These are phyloP conservation scores for Amylostereum areolatum DNA, from an alignment of 1,284 basidiomycete genomes.

Conservation along the genomic window DNA sequence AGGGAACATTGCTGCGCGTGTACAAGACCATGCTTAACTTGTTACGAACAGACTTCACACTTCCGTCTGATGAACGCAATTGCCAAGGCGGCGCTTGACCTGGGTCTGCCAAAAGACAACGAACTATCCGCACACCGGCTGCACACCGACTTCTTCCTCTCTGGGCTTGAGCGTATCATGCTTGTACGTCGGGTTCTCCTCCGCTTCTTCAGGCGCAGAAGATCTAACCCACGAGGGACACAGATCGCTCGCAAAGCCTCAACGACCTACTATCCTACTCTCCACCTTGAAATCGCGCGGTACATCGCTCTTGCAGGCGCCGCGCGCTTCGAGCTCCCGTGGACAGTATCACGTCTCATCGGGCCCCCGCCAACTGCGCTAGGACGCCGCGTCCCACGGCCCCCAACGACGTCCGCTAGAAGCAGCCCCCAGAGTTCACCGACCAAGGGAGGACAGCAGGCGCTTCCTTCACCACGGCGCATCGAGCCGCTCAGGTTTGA, in stretches of 20 bases:
- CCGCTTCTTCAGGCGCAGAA: conserved; percentile 1
- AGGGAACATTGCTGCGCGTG: conserved; percentile 20
- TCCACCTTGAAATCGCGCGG: conserved; percentile 87
- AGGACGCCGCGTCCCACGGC: conserved; percentile 1
- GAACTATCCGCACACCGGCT: conserved; percentile 75
- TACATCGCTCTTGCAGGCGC: conserved; percentile 65
- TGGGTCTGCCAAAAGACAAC: conserved; percentile 58
- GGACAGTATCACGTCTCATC: conserved; percentile 64
- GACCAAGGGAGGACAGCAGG: conserved; percentile 3
- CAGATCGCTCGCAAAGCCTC: conserved; percentile 92
- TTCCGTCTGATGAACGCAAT: conserved; percentile 80
- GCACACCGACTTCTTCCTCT: conserved; percentile 81
- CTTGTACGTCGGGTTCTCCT: conserved; percentile 38
- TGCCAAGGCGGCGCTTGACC: conserved; percentile 53
- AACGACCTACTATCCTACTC: conserved; percentile 84
- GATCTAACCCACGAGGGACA: neutral
- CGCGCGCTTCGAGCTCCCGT: conserved; percentile 71
- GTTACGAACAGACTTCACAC: conserved; percentile 64
- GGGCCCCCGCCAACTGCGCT: conserved; percentile 60
- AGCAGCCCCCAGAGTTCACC: conserved; percentile 4
- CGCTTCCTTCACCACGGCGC: conserved; percentile 14
- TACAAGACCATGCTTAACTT: too few species aligned
- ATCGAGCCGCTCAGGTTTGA: conserved; percentile 12
- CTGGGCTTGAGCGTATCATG: conserved; percentile 80
- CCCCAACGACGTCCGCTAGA: neutral